phyloP scores from a whole-genome alignment of 2,329 filamentous ascomycete genomes.

The Cladosporium cucumerinum region DNA sequence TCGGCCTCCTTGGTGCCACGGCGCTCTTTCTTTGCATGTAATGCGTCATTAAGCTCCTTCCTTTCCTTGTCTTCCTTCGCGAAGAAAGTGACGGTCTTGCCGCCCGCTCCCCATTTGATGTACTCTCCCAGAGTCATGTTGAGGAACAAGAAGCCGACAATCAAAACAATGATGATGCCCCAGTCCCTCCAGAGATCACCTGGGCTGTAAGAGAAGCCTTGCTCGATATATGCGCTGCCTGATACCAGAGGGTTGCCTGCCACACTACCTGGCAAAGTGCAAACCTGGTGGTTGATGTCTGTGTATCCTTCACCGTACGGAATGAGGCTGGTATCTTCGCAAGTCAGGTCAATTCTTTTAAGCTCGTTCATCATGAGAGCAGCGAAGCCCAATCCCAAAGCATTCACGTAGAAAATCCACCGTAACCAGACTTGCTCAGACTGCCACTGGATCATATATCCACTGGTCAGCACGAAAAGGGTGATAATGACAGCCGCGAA shows the following conservation, averaged over 20 bases:
- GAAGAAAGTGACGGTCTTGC: slow-evolving; percentile 77
- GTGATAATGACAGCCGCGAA: slow-evolving; percentile 74
- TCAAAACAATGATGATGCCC: slow-evolving; percentile 73
- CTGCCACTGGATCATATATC: slow-evolving; percentile 79
- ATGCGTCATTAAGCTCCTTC: slow-evolving; percentile 61
- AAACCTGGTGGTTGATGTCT: slow-evolving; percentile 72
- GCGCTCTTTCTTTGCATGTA: slow-evolving; percentile 58
- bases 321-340: slow-evolving; percentile 64
- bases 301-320: slow-evolving; percentile 68
- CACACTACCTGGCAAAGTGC: slow-evolving; percentile 70
- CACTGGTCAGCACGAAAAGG: slow-evolving; percentile 74
- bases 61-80: slow-evolving; percentile 66
- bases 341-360: slow-evolving; percentile 63
- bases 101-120: slow-evolving; percentile 73
- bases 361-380: slow-evolving; percentile 88
- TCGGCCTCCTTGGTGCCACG: slow-evolving; percentile 40
- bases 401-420: slow-evolving; percentile 78
- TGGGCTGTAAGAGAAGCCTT: slow-evolving; percentile 64
- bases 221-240: slow-evolving; percentile 66
- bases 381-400: slow-evolving; percentile 70
- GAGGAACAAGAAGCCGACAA: slow-evolving; percentile 69
- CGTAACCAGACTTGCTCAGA: slow-evolving; percentile 71
- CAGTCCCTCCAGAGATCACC: slow-evolving; percentile 77
- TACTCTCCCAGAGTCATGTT: slow-evolving; percentile 78
- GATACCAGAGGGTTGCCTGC: slow-evolving; percentile 62